Base-by-base conservation (phyloP, 2,329 filamentous ascomycete species). In the Colletotrichum sansevieriae region DNA sequence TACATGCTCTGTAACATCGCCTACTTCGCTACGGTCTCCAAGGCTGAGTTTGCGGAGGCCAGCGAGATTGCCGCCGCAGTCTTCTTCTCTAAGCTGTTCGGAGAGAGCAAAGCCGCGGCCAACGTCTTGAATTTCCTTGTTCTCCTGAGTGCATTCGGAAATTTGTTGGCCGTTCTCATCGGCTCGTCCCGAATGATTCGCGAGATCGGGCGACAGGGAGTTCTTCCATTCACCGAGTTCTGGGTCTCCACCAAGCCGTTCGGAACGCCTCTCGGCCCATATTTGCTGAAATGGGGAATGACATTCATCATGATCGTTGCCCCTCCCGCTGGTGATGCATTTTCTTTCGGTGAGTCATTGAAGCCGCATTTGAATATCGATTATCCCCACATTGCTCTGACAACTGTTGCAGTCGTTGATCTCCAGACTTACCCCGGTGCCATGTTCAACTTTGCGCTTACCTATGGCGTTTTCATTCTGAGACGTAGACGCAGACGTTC, bases 231-330 rank as follows among this genome's bases (percentile, higher is more conserved):
- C n/a, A 83, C 88, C 1, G 76, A 77, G 1, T 87, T 91, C 69
- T 91, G 89, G 88, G 88, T 87, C 0, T 88, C 86, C 0, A 91
- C 88, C 0, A 83, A 82, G 63, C 89, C 89, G 0, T 90, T 91
- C 65, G 88, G 88, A 2, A 91, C 89, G 0, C 88, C 89, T 0
- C 73, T 90, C 0, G 88, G 87, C 0, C 88, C 88, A 0, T 90
- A 90, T 68, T 60, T 83, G 2, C 71, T 90, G 3, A 88, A 88
- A 73, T 91, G 87, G 85, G 72, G 72, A 0, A 75, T 89, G 65
- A 90, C 88, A 0, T 74, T 87, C 2, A 72, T 90, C 51, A 88
- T 90, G 85, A 90, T 90, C 41, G 74, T 88, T 0, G 87, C 85
- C 0, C 84, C 87, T 0, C 88, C 89, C 0, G 86, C 87, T 0